Base-by-base conservation (phyloP, 495 filamentous ascomycete species). In the Lasiosphaeria ovina region DNA sequence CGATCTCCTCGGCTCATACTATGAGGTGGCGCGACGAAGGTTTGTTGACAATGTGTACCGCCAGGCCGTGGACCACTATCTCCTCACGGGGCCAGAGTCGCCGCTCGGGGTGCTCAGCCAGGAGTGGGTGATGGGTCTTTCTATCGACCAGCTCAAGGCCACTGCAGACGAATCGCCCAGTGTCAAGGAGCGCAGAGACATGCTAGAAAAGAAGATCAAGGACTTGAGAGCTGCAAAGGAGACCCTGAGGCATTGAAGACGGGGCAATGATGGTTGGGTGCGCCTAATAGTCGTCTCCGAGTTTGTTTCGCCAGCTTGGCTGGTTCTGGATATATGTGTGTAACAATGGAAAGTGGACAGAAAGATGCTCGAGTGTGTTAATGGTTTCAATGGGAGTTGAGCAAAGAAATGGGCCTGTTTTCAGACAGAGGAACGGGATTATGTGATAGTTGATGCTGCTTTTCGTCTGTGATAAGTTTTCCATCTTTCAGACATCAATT, bases 1-100 rank as follows among this genome's bases (percentile, higher is more conserved):
- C 36, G 83, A 88, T 56, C 79, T 81, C 9, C 73, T 89, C 0
- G 55, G 77, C 34, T 71, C 81, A 0, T 89, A 89, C 69, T 89
- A 89, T 69, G 80, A 82, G 36, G 80, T 87, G 0, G 77, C 85
- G 0, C 70, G 66, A 4, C 81, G 81, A 49, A 74, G 80, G 0
- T 87, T 87, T 51, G 72, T 85, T n/a, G 85, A 88, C 63, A 78
- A 74, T 47, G 68, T 87, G 8, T 81, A 72, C 59, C 63, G 63
- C 12, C 70, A 74, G 62, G 76, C 62, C 0, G 66, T 76, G 16
- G 66, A 72, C 50, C 62, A 75, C 51, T 62, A 59, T 44, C 67
- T 77, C 14, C 71, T 77, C 2, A 51, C 60, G 12, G 73, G 73
- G 1, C 66, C 71, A 1, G 16, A 47, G 42, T 66, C 44, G n/a